phyloP scores from a whole-genome alignment of 805 yeast genomes.

The Clavispora vitiphila region DNA sequence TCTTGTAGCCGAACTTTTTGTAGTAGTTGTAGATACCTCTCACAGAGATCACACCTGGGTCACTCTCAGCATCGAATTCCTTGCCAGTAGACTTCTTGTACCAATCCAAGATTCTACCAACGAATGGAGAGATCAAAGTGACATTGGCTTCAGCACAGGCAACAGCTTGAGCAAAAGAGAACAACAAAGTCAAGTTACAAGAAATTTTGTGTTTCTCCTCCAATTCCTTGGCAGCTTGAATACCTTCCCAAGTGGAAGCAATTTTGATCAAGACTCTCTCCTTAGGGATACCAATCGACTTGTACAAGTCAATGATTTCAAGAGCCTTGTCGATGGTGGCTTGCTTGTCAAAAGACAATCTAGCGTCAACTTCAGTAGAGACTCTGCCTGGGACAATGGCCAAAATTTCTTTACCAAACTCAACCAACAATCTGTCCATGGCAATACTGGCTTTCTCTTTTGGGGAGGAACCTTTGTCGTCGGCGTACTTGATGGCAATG shows the following conservation, averaged over 20 bases:
- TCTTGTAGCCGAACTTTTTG: slow-evolving; percentile 93
- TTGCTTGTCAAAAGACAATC: slow-evolving; percentile 92
- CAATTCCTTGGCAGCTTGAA: slow-evolving; percentile 94
- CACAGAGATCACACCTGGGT: slow-evolving; percentile 96
- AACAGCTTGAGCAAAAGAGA: slow-evolving; percentile 96
- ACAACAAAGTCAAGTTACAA: slow-evolving; percentile 90
- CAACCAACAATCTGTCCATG: slow-evolving; percentile 87
- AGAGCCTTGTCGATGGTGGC: slow-evolving; percentile 93
- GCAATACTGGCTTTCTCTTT: slow-evolving; percentile 77
- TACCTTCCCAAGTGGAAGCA: slow-evolving; percentile 99
- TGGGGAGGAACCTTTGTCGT: slow-evolving; percentile 51
- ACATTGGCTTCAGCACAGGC: slow-evolving; percentile 98
- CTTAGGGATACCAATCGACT: slow-evolving; percentile 77
- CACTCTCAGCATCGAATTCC: slow-evolving; percentile 66
- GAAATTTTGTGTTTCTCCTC: slow-evolving; percentile 89
- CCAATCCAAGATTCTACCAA: slow-evolving; percentile 99
- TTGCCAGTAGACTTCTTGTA: slow-evolving; percentile 92
- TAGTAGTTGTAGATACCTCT: slow-evolving; percentile 90
- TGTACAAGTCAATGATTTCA: slow-evolving; percentile 81
- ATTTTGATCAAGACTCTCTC: slow-evolving; percentile 92
- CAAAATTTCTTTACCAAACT: slow-evolving; percentile 91
- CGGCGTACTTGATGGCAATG: slow-evolving; percentile 83
- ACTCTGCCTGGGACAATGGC: slow-evolving; percentile 98
- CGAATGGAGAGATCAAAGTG: slow-evolving; percentile 96
- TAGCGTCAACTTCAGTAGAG: slow-evolving; percentile 98